Evolutionary conservation across 2,329 filamentous ascomycete genomes (phyloP).

Genomic region (Aspergillus sp.): DNA sequence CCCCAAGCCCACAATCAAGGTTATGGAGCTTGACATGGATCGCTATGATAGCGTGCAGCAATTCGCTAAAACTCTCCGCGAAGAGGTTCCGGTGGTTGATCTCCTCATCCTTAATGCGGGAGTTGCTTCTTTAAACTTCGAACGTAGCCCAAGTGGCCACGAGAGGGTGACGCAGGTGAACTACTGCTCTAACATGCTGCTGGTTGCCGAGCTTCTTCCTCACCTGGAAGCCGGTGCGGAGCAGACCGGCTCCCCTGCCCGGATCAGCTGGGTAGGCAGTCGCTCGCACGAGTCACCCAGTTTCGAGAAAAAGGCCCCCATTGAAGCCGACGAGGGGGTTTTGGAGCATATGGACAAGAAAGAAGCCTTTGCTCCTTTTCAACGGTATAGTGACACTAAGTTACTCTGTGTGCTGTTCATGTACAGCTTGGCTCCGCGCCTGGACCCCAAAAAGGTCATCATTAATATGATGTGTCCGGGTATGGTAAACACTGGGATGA

Average conservation of each 20-base stretch:
- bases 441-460: constrained; percentile 23
- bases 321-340: neutral
- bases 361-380: neutral
- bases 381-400: constrained; percentile 24
- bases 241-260: constrained; percentile 13
- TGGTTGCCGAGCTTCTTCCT: constrained; percentile 28
- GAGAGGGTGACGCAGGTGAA: constrained; percentile 43
- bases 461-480: constrained; percentile 33
- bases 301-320: constrained; percentile 11
- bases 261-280: constrained; percentile 27
- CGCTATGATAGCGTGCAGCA: constrained; percentile 20
- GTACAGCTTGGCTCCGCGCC: constrained; percentile 22
- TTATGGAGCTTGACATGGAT: constrained; percentile 24
- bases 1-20: constrained; percentile 14
- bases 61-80: constrained; percentile 20
- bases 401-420: constrained; percentile 27
- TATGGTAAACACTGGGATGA: constrained; percentile 25
- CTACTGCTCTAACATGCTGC: constrained; percentile 29
- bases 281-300: constrained; percentile 10
- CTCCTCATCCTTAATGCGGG: neutral
- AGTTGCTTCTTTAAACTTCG: constrained; percentile 14
- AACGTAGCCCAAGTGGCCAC: constrained; percentile 32
- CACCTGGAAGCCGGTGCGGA: constrained; percentile 27
- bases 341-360: constrained; percentile 17
- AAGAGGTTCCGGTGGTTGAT: constrained; percentile 14